These are phyloP conservation scores for Salisapilia sapeloensis DNA, from an alignment of 352 stramenopile species.

Conservation along the genomic window DNA sequence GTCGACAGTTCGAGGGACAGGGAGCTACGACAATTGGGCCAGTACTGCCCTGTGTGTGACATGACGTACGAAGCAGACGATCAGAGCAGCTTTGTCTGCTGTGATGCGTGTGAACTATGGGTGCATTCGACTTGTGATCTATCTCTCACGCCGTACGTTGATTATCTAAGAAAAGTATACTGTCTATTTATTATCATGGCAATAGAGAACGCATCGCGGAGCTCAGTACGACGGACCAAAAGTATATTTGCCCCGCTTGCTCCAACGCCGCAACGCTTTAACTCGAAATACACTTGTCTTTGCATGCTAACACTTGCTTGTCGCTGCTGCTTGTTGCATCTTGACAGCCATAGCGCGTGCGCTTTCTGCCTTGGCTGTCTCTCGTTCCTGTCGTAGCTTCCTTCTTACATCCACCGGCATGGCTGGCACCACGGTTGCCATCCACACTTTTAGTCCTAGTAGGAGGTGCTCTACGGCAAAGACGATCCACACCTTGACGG, in stretches of 20 bases:
- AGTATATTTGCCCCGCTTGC: too few relatives aligned
- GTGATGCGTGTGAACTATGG: constrained; percentile 80
- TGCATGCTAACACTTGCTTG: not conserved
- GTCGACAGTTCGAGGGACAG: constrained; percentile 29
- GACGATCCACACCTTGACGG: constrained; percentile 62
- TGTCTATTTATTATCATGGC: too few relatives aligned
- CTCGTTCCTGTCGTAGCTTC: constrained; percentile 29
- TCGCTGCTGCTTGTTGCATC: constrained; percentile 4
- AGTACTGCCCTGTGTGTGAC: constrained; percentile 81
- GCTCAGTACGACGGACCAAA: too few relatives aligned
- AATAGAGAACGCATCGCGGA: too few relatives aligned
- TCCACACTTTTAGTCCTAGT: constrained; percentile 43
- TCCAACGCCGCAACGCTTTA: too few relatives aligned
- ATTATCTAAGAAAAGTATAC: too few relatives aligned
- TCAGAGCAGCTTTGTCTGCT: constrained; percentile 73
- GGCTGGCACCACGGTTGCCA: constrained; percentile 33
- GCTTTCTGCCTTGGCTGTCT: constrained; percentile 52
- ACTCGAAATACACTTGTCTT: too few relatives aligned
- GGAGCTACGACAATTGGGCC: constrained; percentile 52
- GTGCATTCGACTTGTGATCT: constrained; percentile 61
- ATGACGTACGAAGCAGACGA: constrained; percentile 76
- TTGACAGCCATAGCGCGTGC: constrained; percentile 33
- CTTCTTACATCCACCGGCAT: constrained; percentile 30
- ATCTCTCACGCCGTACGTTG: constrained; percentile 48
- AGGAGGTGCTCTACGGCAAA: constrained; percentile 59